A percentile compares a stretch with the other conserved stretches of the same genome.
phyloP scores from a whole-genome alignment of 2,329 filamentous ascomycete species.

The Sarocladium oryzae region DNA sequence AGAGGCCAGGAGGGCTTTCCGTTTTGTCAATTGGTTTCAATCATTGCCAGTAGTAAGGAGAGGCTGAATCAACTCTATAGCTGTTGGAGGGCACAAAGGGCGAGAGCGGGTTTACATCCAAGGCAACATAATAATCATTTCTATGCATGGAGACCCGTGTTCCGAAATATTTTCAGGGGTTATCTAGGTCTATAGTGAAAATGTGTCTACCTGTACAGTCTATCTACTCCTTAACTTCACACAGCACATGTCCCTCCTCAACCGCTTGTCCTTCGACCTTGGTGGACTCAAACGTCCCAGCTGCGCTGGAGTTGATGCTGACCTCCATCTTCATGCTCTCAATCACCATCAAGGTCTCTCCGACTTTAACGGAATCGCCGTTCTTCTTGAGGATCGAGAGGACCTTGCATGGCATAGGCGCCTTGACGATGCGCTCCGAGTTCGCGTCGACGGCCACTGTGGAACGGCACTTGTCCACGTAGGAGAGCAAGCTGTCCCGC shows the following conservation, averaged over 20 bases:
- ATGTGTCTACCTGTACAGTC: no score
- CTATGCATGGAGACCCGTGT: no score
- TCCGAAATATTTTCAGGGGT: no score
- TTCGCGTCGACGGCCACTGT: background rate
- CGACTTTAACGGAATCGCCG: slow-evolving; percentile 15
- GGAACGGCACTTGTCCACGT: slow-evolving; percentile 11
- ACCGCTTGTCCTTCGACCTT: background rate
- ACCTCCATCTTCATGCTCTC: slow-evolving; percentile 24
- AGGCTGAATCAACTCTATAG: no score
- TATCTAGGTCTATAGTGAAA: no score
- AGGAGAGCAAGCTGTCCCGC: slow-evolving; percentile 19
- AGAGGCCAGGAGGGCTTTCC: no score
- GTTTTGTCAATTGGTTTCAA: no score
- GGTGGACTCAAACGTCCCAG: background rate
- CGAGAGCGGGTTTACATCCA: no score
- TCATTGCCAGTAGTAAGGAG: no score
- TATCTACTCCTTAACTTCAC: background rate
- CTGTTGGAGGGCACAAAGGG: no score
- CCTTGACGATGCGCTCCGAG: slow-evolving; percentile 12
- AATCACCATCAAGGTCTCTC: slow-evolving; percentile 18
- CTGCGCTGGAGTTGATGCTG: slow-evolving; percentile 12
- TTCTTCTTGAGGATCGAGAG: slow-evolving; percentile 14
- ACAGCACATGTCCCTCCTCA: slow-evolving; percentile 1
- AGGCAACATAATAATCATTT: no score
- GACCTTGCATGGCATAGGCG: slow-evolving; percentile 20